Evolutionary conservation across 1,139 yeast species (phyloP), one percentile per base, ranked within the genome.

Genomic region (Lodderomyces elongisporus): DNA sequence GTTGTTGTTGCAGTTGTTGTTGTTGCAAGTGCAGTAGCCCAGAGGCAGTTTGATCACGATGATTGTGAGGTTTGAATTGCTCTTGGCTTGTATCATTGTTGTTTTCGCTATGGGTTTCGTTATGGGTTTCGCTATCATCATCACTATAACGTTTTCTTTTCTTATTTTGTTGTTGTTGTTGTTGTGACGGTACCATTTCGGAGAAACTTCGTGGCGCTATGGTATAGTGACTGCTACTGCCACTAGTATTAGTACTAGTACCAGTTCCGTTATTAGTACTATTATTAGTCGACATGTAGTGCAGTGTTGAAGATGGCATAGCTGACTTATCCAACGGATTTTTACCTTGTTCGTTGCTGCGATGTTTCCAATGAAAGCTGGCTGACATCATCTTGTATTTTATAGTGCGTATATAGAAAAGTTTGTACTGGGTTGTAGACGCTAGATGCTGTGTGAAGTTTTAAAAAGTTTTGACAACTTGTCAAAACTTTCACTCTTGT

Each of bases 311-410:
- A 13, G 25, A 4, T 6, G 25, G 23, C 6, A 8, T 26, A 25
- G 25, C 27, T 8, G 20, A 17, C 15, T 9, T 17, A 16, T 13
- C 32, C 15, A 14, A 22, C n/a, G 21, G 37, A 17, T 23, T 46
- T 16, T 48, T 37, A 29, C n/a, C n/a, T n/a, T n/a, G n/a, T n/a
- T n/a, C n/a, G n/a, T 42, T 50, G 14, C 26, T 24, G 26, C 8
- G 10, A 17, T 37, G 27, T 17, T 65, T 65, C 65, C 66, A 60
- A 36, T 56, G 56, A 39, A 60, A 61, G 9, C 66, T 65, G 18
- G 63, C 54, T 28, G 63, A 52, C 43, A 53, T 53, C 60, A 52
- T 44, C 5, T 21, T 27, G 33, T n/a, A 10, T 6, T 18, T 17
- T 14, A 18, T 10, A 18, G 22, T 10, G 10, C 7, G 10, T 7